Base-by-base conservation (phyloP, 1,139 yeast genomes). In the Saccharomyces hybrid region DNA sequence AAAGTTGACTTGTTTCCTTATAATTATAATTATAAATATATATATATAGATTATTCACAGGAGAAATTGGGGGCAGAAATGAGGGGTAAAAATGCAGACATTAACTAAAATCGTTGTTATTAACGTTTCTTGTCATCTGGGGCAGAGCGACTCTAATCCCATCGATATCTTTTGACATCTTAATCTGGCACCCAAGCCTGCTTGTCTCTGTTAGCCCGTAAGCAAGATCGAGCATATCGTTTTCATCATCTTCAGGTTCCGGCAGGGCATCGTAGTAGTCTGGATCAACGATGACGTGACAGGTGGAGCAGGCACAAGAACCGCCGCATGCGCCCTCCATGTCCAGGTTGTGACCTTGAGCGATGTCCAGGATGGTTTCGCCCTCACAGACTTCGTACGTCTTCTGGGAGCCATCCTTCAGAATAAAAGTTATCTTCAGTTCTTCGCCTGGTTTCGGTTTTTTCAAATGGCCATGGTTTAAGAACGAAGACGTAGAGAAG, bases 311-410 rank as follows among this genome's bases (percentile, higher is more conserved):
- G 1, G 99, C 99, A 76, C 99, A 93, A 1, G 97, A 89, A 2
- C 99, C 99, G 41, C 99, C 99, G 73, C 99, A 93, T 0, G 99
- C 99, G 49, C 99, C 96, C 69, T 93, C 99, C 91, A 93, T 90
- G 64, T 93, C 99, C 57, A 93, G 73, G 64, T 90, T 86, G 67
- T 91, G 75, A 3, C 95, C 96, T 73, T 93, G 99, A 5, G 98
- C 99, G 55, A 93, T 90, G 69, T 93, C 99, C 68, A 93, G 75
- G 49, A 93, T 67, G 50, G 91, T 84, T 67, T 93, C 99, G 8
- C 98, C 99, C 61, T 86, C 96, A 1, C 95, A 86, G 1, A 86
- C 98, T 65, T 90, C 97, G 62, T 80, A 81, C 1, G 87, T 82
- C 58, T 81, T 76, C 68, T 89, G 96, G 46, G 80, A 76, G 5